These are phyloP conservation scores for Talaromyces funiculosus DNA, from an alignment of 2,329 filamentous ascomycete genomes.

Conservation along the genomic window DNA sequence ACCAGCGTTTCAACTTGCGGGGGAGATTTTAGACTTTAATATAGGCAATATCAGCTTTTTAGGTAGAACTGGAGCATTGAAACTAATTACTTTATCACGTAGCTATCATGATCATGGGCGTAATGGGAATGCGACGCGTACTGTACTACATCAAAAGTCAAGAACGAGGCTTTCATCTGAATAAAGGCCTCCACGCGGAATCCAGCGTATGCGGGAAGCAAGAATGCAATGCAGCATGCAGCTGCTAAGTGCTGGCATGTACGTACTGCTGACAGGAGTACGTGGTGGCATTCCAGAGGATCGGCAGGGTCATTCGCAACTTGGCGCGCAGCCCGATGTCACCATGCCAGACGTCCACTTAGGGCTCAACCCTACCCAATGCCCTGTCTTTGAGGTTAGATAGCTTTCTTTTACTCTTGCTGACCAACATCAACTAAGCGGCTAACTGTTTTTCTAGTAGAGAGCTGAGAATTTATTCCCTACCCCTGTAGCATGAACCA, in stretches of 20 bases:
- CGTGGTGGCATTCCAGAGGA: constrained; percentile 2
- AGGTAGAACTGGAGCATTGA: background rate
- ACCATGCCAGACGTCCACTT: background rate
- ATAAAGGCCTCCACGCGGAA: background rate
- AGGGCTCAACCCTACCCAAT: background rate
- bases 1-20: constrained; percentile 9
- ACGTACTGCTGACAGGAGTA: background rate
- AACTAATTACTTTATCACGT: background rate
- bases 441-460: background rate
- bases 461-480: background rate
- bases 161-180: background rate
- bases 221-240: background rate
- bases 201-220: background rate
- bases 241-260: background rate
- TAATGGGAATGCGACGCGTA: background rate
- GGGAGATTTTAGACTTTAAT: background rate
- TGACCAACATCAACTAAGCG: background rate
- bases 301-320: background rate
- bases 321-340: background rate
- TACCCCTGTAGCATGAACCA: background rate
- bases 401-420: background rate
- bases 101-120: background rate
- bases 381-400: background rate
- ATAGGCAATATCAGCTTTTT: background rate
- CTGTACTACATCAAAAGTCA: background rate